These are phyloP conservation scores for Cynanchum wilfordii DNA, from an alignment of 257 asterid genomes.

Conservation along the genomic window DNA sequence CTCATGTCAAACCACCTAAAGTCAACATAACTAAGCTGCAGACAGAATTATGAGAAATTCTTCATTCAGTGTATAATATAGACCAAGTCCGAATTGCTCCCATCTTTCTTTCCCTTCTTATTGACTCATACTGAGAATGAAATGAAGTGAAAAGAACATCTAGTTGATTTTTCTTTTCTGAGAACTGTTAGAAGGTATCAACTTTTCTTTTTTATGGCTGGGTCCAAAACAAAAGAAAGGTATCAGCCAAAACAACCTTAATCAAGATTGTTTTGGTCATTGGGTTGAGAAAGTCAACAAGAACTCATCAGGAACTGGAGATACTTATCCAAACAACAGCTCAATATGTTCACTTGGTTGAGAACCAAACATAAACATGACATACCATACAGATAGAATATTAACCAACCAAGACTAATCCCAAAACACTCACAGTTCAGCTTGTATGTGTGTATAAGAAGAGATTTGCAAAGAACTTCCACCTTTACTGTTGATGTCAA, in stretches of 20 bases:
- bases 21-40: not conserved
- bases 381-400: not conserved
- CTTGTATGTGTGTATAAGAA: not conserved
- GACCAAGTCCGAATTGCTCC: not conserved
- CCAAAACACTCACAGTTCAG: not conserved
- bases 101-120: not conserved
- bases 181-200: not conserved
- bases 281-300: not conserved
- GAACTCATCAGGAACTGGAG: not conserved
- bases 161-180: not conserved
- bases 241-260: not conserved
- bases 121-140: not conserved
- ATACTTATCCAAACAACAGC: not conserved
- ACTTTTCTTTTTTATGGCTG: not conserved
- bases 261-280: not conserved
- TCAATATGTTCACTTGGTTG: not conserved
- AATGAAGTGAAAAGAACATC: constrained; percentile 1
- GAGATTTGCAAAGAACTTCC: not conserved
- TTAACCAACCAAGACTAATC: not conserved
- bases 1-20: not conserved
- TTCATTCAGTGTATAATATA: not conserved
- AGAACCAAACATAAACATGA: not conserved
- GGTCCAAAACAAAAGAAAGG: not conserved
- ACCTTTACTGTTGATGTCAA: not conserved
- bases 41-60: not conserved